Conservation (phyloP, 2,329 filamentous ascomycete species). For the Westerdykella sp. region DNA sequence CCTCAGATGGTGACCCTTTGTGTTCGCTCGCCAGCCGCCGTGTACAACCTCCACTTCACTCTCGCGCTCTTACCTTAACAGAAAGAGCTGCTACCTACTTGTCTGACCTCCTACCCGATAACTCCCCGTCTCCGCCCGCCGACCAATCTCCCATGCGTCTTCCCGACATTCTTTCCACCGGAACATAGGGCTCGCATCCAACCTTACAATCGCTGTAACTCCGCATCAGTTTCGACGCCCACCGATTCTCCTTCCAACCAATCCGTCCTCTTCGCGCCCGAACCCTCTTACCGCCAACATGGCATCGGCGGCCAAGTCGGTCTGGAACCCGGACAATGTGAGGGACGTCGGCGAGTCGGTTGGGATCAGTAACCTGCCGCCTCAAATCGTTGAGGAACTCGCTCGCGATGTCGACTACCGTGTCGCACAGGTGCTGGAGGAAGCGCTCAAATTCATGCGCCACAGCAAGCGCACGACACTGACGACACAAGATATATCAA, state of each 20-base stretch:
- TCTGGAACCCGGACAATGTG: constrained; percentile 97
- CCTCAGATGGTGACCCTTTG: neutral
- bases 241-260: constrained; percentile 5
- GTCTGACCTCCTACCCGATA: neutral
- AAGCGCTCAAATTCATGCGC: constrained; percentile 94
- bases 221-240: neutral
- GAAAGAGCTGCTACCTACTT: neutral
- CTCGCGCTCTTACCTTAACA: neutral
- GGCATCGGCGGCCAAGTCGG: constrained; percentile 40
- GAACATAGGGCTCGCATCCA: constrained; percentile 23
- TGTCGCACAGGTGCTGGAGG: constrained; percentile 85
- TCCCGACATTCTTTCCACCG: constrained; percentile 25
- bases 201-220: too few species aligned
- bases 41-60: neutral
- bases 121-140: constrained; percentile 1
- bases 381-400: constrained; percentile 81
- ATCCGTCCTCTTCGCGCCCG: constrained; percentile 5
- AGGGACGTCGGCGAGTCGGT: constrained; percentile 94
- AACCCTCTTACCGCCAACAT: constrained; percentile 14
- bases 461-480: constrained; percentile 79
- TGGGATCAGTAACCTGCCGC: constrained; percentile 71
- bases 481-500: constrained; percentile 81
- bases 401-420: constrained; percentile 95
- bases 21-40: neutral
- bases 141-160: constrained; percentile 17